phyloP scores from a whole-genome alignment of 1,284 basidiomycete genomes.

The Ustilago esculenta region DNA sequence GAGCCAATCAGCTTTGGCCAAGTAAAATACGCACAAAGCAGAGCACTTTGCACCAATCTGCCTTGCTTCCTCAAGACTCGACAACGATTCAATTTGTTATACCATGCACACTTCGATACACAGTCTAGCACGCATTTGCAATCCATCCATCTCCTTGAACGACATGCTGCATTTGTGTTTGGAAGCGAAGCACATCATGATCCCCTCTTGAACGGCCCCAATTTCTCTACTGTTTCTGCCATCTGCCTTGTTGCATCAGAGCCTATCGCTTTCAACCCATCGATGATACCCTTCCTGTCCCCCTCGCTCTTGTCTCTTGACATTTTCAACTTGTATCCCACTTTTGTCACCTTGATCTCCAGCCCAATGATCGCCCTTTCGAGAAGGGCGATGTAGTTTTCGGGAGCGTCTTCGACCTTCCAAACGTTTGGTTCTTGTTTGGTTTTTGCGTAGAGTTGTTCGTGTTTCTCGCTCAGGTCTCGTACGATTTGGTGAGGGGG shows the following conservation, averaged over 20 bases:
- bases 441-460: neutral
- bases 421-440: constrained; percentile 42
- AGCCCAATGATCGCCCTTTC: constrained; percentile 69
- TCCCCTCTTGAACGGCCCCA: constrained; percentile 4
- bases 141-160: no score
- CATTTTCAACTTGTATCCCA: constrained; percentile 69
- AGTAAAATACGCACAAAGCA: no score
- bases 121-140: no score
- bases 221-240: constrained; percentile 2
- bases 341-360: constrained; percentile 66
- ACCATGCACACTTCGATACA: no score
- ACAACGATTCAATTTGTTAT: no score
- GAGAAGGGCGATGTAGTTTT: constrained; percentile 66
- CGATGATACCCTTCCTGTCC: constrained; percentile 68
- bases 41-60: no score
- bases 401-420: constrained; percentile 68
- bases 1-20: neutral
- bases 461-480: constrained; percentile 19
- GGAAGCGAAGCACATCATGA: no score
- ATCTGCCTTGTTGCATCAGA: constrained; percentile 26
- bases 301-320: constrained; percentile 66
- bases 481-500: constrained; percentile 7
- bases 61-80: no score
- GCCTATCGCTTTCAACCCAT: constrained; percentile 64
- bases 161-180: no score